Percentiles rank a stretch among this genome's conserved stretches.
Evolutionary conservation across 2,329 filamentous ascomycete genomes (phyloP).

Genomic region (Helotiales sp.): DNA sequence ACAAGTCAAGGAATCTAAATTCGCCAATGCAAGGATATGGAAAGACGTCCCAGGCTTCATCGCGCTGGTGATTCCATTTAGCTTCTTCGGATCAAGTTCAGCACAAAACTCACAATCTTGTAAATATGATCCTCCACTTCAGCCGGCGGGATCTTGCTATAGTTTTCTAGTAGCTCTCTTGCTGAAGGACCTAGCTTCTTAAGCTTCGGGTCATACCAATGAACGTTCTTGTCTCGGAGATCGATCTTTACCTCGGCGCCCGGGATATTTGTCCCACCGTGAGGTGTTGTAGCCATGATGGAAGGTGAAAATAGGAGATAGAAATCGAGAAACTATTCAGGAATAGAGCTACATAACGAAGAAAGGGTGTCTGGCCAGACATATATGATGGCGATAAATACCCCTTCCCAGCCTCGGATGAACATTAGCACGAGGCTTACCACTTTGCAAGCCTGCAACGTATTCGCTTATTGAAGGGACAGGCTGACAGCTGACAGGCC

Average conservation of each 20-base stretch:
- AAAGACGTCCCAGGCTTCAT: constrained; percentile 19
- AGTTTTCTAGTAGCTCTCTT: constrained; percentile 17
- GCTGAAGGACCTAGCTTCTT: constrained; percentile 2
- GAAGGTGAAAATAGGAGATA: no score
- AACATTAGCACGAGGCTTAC: no score
- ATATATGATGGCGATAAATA: no score
- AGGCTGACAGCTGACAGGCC: no score
- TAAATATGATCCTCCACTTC: constrained; percentile 12
- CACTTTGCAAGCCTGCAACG: no score
- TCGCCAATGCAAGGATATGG: constrained; percentile 20
- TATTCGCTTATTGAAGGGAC: no score
- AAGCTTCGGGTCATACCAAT: constrained; percentile 15
- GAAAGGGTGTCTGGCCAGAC: no score
- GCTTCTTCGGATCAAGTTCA: neutral
- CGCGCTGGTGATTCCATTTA: constrained; percentile 11
- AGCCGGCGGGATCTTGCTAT: constrained; percentile 16
- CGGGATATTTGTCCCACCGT: neutral
- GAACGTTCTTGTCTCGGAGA: constrained; percentile 4
- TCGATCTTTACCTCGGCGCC: neutral
- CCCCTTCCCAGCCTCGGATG: no score
- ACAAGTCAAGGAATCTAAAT: constrained; percentile 22
- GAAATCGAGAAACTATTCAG: no score
- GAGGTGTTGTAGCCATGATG: no score
- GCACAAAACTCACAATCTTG: neutral
- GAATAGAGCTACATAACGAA: no score